These are phyloP conservation scores for Thelonectria blattea DNA, from an alignment of 2,329 filamentous ascomycete genomes.

Conservation along the genomic window DNA sequence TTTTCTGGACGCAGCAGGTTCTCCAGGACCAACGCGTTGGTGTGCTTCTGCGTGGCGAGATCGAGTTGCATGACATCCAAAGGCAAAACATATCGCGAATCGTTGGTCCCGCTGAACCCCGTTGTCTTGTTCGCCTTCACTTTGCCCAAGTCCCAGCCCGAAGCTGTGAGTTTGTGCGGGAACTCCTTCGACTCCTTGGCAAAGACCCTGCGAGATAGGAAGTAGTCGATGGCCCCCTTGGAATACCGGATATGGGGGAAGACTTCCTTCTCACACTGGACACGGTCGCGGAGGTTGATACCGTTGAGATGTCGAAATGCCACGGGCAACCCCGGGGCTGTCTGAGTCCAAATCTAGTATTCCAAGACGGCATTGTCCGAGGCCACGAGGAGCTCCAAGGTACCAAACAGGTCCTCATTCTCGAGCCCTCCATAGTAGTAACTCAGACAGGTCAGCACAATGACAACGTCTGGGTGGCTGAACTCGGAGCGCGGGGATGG, in stretches of 20 bases:
- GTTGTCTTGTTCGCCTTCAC: constrained; percentile 56
- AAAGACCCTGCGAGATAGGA: constrained; percentile 63
- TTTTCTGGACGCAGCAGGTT: constrained; percentile 64
- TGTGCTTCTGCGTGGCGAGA: constrained; percentile 61
- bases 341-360: constrained; percentile 56
- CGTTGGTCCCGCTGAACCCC: constrained; percentile 75
- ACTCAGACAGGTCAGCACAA: constrained; percentile 60
- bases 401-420: constrained; percentile 54
- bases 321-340: constrained; percentile 40
- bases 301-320: constrained; percentile 51
- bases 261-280: constrained; percentile 53
- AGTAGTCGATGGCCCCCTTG: constrained; percentile 67
- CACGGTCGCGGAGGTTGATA: constrained; percentile 64
- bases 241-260: constrained; percentile 60
- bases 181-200: constrained; percentile 73
- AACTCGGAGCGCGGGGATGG: constrained; percentile 64
- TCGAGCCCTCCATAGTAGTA: constrained; percentile 64
- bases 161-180: constrained; percentile 65
- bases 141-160: constrained; percentile 69
- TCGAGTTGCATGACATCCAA: constrained; percentile 62
- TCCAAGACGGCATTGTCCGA: constrained; percentile 59
- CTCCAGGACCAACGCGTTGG: constrained; percentile 69
- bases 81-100: constrained; percentile 64
- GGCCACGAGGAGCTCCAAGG: constrained; percentile 54
- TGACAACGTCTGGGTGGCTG: constrained; percentile 65